Base-by-base conservation (phyloP, 371 early-diverging fungal species). In the Catenaria anguillulae region DNA sequence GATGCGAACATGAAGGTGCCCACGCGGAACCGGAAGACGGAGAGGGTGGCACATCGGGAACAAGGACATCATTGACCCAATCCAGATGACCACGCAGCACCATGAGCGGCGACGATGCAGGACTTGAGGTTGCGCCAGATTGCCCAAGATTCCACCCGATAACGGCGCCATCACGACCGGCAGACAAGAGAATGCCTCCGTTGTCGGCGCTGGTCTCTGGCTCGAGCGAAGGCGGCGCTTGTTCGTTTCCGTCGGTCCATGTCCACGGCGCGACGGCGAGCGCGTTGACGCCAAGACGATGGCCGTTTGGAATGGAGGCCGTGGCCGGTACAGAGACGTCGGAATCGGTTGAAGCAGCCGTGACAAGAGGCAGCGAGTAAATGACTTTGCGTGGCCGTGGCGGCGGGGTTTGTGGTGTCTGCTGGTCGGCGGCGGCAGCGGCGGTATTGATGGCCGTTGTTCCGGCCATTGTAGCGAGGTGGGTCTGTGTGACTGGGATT, bases 41-140 rank as follows among this genome's bases (percentile, higher is more conserved):
- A 21, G 31, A 23, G 17, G 31, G n/a, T 55, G 50, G 42, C 34
- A 26, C 33, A 37, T 23, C 26, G 26, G 40, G 43, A 29, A 40
- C 35, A 5, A 85, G 81, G 59, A 97, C 80, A 65, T 91, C 93
- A 69, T 93, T 95, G 15, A 97, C 88, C 97, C 97, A 97, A 71
- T 95, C 95, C 10, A 86, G 84, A 67, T 97, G 97, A 65, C 87
- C 83, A 67, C 86, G 83, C 45, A 82, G 87, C 19, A 58, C 42
- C 29, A 35, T 8, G n/a, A n/a, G n/a, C n/a, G n/a, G n/a, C n/a
- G n/a, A n/a, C n/a, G n/a, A n/a, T 40, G 87, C 84, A 13, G 79
- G 77, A 26, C 81, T 40, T 40, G 74, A 61, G 80, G 80, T 2
- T 80, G 79, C 4, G 89, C 73, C 55, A 56, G 36, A 1, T 23